Evolutionary conservation across 495 filamentous ascomycete species (phyloP), one percentile per base, ranked within the genome.

Genomic region (Talaromyces thailandensis): DNA sequence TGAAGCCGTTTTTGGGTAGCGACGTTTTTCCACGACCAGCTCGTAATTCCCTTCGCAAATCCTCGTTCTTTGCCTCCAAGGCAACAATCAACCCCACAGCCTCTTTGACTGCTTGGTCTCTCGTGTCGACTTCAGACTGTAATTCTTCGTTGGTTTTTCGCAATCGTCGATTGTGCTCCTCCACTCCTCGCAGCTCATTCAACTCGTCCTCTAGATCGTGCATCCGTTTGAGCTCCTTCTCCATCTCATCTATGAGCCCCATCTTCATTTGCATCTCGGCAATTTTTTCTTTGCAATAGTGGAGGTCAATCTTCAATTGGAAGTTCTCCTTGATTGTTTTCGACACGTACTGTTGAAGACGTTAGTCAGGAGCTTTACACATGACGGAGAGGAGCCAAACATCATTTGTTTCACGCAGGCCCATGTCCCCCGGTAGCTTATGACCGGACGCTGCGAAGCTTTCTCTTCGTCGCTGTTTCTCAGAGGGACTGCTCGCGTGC

Each of bases 71-170:
- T 0, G 83, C 80, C 71, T 97, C 91, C 29, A 93, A 72, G 48
- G 81, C 77, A 55, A 88, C 85, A 57, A 97, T 96, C 68, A 94
- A 79, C 11, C 84, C 81, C 7, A 93, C 88, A 2, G 93, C 93
- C 68, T 96, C 91, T 53, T 87, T 84, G 2, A 96, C 76, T 1
- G 89, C 92, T 52, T 86, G 82, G 70, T 95, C 88, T 29, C 88
- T 80, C 67, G 88, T 88, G 56, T 90, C 85, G 60, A 96, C 75
- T 65, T 93, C 88, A 4, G 70, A 68, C 5, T 89, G 73, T 60
- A 92, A 71, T 52, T 86, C 77, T n/a, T 88, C 84, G 63, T 95
- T 92, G 0, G 70, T 86, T 70, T 69, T 78, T 64, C 70, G 74
- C 58, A 71, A 73, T 37, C 69, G 75, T 63, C 62, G 73, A 63